phyloP scores from a whole-genome alignment of 1,284 basidiomycete genomes.

The Leccinum solheimii region DNA sequence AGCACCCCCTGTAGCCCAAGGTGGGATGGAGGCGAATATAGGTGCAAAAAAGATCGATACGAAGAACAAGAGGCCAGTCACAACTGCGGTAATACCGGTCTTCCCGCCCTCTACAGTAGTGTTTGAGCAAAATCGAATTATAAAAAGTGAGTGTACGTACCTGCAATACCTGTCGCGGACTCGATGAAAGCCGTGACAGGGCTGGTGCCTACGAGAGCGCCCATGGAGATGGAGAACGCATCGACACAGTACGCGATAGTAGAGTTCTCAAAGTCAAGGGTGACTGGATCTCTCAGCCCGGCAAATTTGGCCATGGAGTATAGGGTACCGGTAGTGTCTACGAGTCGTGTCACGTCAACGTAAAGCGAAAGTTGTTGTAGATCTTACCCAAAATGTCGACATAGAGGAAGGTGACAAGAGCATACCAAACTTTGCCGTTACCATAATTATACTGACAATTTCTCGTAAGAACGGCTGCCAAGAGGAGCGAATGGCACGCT shows the following conservation, averaged over 20 bases:
- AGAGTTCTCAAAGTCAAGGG: conserved; percentile 86
- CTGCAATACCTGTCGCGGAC: conserved; percentile 75
- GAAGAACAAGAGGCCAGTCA: conserved; percentile 80
- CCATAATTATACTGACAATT: conserved; percentile 51
- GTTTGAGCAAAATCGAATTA: not conserved
- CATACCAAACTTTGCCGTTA: conserved; percentile 84
- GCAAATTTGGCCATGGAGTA: conserved; percentile 93
- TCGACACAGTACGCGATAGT: conserved; percentile 86
- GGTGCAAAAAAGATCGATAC: conserved; percentile 88
- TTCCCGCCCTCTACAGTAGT: conserved; percentile 73
- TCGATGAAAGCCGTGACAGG: conserved; percentile 90
- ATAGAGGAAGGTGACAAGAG: conserved; percentile 85
- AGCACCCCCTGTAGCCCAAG: conserved; percentile 88
- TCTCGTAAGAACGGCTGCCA: not conserved
- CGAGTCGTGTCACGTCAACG: conserved; percentile 1
- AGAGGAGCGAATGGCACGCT: conserved; percentile 29
- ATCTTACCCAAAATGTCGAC: conserved; percentile 77
- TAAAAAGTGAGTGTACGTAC: conserved; percentile 36
- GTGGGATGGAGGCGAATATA: conserved; percentile 84
- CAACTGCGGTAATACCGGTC: conserved; percentile 82
- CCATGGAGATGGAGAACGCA: conserved; percentile 80
- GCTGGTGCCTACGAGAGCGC: conserved; percentile 81
- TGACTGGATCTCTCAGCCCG: conserved; percentile 79
- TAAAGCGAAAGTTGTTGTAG: not conserved
- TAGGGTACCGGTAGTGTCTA: conserved; percentile 68